phyloP scores from a whole-genome alignment of 2,329 filamentous ascomycete species.

The Penicillium sp. region DNA sequence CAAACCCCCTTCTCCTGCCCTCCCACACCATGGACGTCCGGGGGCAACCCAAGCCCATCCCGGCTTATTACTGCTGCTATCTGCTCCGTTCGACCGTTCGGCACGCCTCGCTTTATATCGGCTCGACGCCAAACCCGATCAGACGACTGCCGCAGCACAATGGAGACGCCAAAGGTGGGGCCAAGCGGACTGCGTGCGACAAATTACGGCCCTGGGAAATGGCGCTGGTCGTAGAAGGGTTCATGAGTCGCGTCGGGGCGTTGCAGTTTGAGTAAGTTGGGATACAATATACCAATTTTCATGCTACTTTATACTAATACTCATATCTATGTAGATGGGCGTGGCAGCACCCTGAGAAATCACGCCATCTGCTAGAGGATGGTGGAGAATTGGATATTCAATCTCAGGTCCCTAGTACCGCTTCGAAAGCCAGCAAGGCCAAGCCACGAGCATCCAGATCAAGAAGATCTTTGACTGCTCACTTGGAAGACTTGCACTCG shows the following conservation, averaged over 20 bases:
- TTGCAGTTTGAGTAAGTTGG: conserved; percentile 85
- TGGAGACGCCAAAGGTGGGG: conserved; percentile 80
- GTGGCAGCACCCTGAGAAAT: conserved; percentile 82
- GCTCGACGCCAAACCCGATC: conserved; percentile 86
- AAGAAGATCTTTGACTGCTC: conserved; percentile 66
- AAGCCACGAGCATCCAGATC: conserved; percentile 54
- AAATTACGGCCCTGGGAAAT: conserved; percentile 88
- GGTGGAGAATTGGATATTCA: conserved; percentile 48
- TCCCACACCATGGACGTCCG: conserved; percentile 29
- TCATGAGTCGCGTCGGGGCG: conserved; percentile 83
- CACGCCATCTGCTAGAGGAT: conserved; percentile 64
- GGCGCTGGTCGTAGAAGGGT: conserved; percentile 83
- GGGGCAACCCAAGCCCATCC: conserved; percentile 66
- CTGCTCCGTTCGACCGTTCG: conserved; percentile 82
- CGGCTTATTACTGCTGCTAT: conserved; percentile 92
- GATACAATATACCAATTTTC: neutral
- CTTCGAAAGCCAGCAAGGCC: conserved; percentile 48
- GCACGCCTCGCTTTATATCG: conserved; percentile 77
- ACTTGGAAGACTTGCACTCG: conserved; percentile 80
- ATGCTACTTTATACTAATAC: conserved; percentile 3
- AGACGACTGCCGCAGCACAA: conserved; percentile 91
- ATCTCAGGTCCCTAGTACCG: conserved; percentile 37
- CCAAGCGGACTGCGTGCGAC: conserved; percentile 71
- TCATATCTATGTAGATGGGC: conserved; percentile 71
- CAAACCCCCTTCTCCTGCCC: too few relatives aligned